phyloP scores from a whole-genome alignment of 768 basidiomycete genomes.

The Pleurotus eryngii region DNA sequence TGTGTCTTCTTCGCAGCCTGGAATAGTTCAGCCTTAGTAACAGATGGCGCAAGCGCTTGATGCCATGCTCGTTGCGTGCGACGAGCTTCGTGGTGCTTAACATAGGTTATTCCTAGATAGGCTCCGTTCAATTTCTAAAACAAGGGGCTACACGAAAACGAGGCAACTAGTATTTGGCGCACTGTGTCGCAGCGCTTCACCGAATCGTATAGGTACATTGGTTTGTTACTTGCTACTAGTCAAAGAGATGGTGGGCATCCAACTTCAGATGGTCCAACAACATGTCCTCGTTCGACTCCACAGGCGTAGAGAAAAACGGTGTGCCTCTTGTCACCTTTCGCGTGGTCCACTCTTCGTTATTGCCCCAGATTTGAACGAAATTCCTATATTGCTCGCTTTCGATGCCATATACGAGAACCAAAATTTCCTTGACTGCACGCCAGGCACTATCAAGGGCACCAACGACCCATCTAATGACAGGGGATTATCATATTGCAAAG shows the following conservation, averaged over 20 bases:
- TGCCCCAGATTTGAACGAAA: background rate
- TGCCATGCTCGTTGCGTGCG: too few relatives aligned
- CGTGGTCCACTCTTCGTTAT: conserved; percentile 5
- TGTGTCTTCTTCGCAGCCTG: too few relatives aligned
- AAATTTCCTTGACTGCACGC: conserved; percentile 24
- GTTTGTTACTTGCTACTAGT: background rate
- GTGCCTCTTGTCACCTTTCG: background rate
- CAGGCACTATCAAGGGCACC: conserved; percentile 35
- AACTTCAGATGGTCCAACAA: conserved; percentile 1
- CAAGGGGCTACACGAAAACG: too few relatives aligned
- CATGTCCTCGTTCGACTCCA: background rate
- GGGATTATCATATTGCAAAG: too few relatives aligned
- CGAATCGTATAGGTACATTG: too few relatives aligned
- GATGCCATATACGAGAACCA: conserved; percentile 1
- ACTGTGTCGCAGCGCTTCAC: too few relatives aligned
- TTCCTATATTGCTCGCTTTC: background rate
- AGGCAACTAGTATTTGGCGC: too few relatives aligned
- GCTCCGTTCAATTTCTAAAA: too few relatives aligned
- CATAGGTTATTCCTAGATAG: too few relatives aligned
- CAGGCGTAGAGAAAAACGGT: background rate
- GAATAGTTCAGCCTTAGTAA: too few relatives aligned
- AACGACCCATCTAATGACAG: conserved; percentile 29
- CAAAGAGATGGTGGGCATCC: background rate
- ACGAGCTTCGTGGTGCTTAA: too few relatives aligned
- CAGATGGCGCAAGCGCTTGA: too few relatives aligned